Conservation (phyloP, 257 asterid genomes). For the Knoxia roxburghii region DNA sequence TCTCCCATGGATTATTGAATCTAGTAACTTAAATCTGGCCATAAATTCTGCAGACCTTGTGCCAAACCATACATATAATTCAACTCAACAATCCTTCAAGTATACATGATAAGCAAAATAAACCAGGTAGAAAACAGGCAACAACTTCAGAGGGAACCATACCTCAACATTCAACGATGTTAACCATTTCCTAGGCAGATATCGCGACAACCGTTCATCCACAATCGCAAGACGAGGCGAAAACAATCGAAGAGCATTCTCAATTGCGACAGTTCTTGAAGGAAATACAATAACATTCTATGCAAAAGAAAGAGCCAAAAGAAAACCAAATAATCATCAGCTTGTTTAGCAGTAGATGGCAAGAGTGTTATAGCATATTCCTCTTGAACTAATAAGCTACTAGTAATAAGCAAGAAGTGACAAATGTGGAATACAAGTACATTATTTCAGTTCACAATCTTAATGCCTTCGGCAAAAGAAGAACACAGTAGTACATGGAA, state of each 20-base stretch:
- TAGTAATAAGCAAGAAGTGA: background rate
- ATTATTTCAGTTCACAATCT: background rate
- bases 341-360: background rate
- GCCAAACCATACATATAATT: background rate
- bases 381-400: background rate
- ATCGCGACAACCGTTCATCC: constrained; percentile 69
- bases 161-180: constrained; percentile 79
- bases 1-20: background rate
- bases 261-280: constrained; percentile 84
- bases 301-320: constrained; percentile 7
- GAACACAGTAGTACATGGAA: background rate
- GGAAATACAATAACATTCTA: constrained; percentile 86
- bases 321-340: constrained; percentile 13
- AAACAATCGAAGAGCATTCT: constrained; percentile 75
- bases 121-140: constrained; percentile 4
- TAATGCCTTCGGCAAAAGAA: background rate
- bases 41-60: background rate
- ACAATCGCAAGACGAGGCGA: constrained; percentile 89
- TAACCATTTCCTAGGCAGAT: constrained; percentile 83
- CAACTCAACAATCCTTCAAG: background rate
- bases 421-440: background rate
- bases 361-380: background rate
- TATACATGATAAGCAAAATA: background rate
- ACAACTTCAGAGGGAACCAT: constrained; percentile 13
- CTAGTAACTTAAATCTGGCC: background rate